Conservation (phyloP, 257 asterid genomes). For the Gentiana macrophylla region DNA sequence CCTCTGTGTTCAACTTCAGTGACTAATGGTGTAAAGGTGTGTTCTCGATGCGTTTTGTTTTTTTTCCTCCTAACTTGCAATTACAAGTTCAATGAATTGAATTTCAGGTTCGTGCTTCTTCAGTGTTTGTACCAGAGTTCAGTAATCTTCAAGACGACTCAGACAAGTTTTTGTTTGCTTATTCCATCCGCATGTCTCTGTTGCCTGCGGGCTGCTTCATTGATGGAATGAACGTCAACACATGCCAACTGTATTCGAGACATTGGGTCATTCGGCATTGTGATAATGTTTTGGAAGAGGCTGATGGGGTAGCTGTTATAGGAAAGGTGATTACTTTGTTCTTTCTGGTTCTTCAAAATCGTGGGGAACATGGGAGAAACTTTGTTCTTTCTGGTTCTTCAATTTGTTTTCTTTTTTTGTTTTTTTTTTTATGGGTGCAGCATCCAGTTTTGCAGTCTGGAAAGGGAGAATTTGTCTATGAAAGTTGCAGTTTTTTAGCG, state of each 20-base stretch:
- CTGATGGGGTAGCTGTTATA: conserved; percentile 79
- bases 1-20: conserved; percentile 64
- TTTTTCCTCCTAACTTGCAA: conserved; percentile 6
- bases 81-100: neutral
- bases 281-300: conserved; percentile 37
- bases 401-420: neutral
- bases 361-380: too few relatives aligned
- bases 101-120: conserved; percentile 85
- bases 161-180: conserved; percentile 51
- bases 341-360: neutral
- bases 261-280: conserved; percentile 65
- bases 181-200: conserved; percentile 81
- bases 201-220: conserved; percentile 62
- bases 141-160: conserved; percentile 48
- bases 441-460: conserved; percentile 69
- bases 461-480: conserved; percentile 67
- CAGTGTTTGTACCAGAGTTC: conserved; percentile 73
- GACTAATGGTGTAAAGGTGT: conserved; percentile 84
- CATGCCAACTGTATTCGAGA: conserved; percentile 84
- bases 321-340: conserved; percentile 49
- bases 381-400: neutral
- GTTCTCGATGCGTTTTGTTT: neutral
- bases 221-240: conserved; percentile 42
- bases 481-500: conserved; percentile 51
- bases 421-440: conserved; percentile 27